These are phyloP conservation scores for Sisymbrium irio DNA, from an alignment of 345 rosid species.

Conservation along the genomic window DNA sequence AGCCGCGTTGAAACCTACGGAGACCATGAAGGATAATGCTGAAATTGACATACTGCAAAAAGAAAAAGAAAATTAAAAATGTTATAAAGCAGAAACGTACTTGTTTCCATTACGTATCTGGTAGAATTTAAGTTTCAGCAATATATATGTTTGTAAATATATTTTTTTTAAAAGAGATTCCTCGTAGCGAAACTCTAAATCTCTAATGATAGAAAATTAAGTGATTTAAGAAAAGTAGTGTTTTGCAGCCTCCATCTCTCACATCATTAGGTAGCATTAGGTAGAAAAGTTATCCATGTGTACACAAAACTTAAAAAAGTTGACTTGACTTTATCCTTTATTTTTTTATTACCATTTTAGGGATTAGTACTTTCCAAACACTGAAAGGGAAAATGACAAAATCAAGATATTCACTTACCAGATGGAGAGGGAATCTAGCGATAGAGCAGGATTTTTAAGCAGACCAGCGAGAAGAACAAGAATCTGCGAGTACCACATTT, in stretches of 20 bases:
- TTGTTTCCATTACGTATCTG: not conserved
- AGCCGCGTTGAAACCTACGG: constrained; percentile 89
- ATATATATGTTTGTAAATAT: too few relatives aligned
- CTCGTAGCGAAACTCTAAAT: too few relatives aligned
- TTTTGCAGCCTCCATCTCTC: too few relatives aligned
- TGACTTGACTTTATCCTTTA: not conserved
- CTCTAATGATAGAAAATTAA: too few relatives aligned
- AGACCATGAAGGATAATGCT: constrained; percentile 67
- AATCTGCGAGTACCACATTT: constrained; percentile 77
- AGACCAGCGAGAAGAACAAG: constrained; percentile 73
- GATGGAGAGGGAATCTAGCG: constrained; percentile 67
- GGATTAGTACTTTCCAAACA: not conserved
- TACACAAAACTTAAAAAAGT: not conserved
- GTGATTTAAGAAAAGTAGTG: too few relatives aligned
- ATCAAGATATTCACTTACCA: constrained; percentile 42
- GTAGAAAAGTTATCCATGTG: not conserved
- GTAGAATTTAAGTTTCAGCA: not conserved
- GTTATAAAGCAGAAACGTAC: not conserved
- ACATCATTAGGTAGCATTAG: not conserved
- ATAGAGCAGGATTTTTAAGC: constrained; percentile 57
- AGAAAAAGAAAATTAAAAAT: not conserved
- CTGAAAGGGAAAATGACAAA: not conserved
- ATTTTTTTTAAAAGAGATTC: too few relatives aligned
- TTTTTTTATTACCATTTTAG: not conserved
- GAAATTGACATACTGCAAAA: constrained; percentile 50